Conservation (phyloP, 1,139 yeast genomes). For the Hansenula lynferdii region DNA sequence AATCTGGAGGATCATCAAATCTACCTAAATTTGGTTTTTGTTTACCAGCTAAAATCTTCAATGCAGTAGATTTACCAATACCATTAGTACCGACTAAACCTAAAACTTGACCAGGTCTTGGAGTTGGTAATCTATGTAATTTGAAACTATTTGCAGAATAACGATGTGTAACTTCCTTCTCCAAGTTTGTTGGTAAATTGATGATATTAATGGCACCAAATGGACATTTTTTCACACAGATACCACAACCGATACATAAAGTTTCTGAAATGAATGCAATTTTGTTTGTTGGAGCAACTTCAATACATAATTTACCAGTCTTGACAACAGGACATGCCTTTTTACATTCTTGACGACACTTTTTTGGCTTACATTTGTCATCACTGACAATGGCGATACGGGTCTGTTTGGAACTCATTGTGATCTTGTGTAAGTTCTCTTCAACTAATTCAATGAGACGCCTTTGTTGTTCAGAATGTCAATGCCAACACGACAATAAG, state of each 20-base stretch:
- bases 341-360: conserved; percentile 97
- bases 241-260: conserved; percentile 99
- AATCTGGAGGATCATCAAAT: conserved; percentile 93
- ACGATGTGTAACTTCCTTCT: conserved; percentile 89
- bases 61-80: conserved; percentile 98
- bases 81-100: conserved; percentile 99
- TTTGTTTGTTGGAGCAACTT: conserved; percentile 85
- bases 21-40: conserved; percentile 95
- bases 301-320: conserved; percentile 96
- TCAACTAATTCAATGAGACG: conserved; percentile 3
- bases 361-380: conserved; percentile 96
- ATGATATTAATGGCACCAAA: conserved; percentile 95
- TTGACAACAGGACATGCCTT: conserved; percentile 96
- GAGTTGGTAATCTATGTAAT: conserved; percentile 94
- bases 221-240: conserved; percentile 97
- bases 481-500: too few species aligned
- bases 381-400: conserved; percentile 93
- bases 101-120: conserved; percentile 97
- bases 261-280: conserved; percentile 95
- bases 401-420: conserved; percentile 60
- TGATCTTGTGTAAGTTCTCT: too few species aligned
- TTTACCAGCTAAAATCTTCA: conserved; percentile 96
- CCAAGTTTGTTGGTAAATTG: conserved; percentile 93
- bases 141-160: conserved; percentile 97
- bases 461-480: conserved; percentile 3